A percentile compares a stretch with the other conserved stretches of the same genome.
Conservation (phyloP, 208 protist genomes). For the Acanthamoeba royreba region DNA sequence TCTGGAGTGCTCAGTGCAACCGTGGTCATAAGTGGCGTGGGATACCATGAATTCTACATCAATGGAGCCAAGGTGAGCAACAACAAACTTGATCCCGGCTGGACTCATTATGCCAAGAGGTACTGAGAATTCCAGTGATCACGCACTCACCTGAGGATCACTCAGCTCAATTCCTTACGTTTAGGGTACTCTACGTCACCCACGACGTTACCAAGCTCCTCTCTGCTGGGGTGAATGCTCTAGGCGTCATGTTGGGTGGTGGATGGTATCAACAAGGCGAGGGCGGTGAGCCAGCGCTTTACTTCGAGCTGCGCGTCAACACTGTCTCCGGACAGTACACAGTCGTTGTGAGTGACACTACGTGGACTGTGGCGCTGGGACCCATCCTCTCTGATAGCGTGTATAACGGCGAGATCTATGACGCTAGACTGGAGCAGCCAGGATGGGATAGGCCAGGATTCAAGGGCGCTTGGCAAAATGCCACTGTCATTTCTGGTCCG, state of each 20-base stretch:
- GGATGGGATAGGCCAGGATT: background rate
- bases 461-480: background rate
- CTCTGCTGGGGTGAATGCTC: background rate
- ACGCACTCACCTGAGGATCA: background rate
- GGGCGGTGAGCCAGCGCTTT: background rate
- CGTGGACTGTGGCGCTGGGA: background rate
- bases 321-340: background rate
- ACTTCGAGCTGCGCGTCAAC: background rate
- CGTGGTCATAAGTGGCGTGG: slow-evolving; percentile 9
- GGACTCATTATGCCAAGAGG: background rate
- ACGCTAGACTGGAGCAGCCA: background rate
- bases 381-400: background rate
- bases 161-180: background rate
- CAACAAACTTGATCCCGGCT: background rate
- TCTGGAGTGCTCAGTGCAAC: background rate
- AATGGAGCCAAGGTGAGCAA: background rate
- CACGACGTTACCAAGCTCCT: background rate
- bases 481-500: background rate
- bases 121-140: background rate
- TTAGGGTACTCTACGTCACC: background rate
- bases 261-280: slow-evolving; percentile 17
- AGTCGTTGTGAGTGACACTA: background rate
- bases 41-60: background rate
- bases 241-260: background rate
- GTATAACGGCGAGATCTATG: slow-evolving; percentile 49